Base-by-base conservation (phyloP, 768 basidiomycete genomes). In the Panaeolus papilionaceus region DNA sequence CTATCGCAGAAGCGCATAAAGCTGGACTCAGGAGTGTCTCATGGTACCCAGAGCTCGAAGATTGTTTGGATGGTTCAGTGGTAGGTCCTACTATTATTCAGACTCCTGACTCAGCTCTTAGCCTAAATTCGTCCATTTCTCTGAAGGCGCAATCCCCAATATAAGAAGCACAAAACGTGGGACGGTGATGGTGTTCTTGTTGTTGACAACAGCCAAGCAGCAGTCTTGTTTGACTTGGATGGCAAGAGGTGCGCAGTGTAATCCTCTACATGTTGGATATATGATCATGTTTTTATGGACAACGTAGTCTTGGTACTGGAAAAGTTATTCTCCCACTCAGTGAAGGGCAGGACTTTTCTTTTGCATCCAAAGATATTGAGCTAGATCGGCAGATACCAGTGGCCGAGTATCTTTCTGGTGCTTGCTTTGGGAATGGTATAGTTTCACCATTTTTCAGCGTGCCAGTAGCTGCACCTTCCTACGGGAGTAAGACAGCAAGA, bases 111-210 rank as follows among this genome's bases (percentile, higher is more conserved):
- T 44, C 37, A n/a, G 33, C 7, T 9, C 47, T 44, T 6, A 20
- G 16, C 38, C 16, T 65, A 28, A 1, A 33, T 64, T 44, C 54
- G 44, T 16, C 14, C 37, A 61, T 54, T 23, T 58, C 14, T 51
- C 23, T 42, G 16, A 40, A 92, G 91, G 92, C 80, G 92, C 67
- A 84, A 80, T 54, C 89, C 84, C 51, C 92, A 94, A 76, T 81
- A 83, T 44, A 92, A 88, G 80, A 96, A 96, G 78, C 90, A 95
- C 73, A 94, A 95, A 76, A 94, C 92, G 0, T 96, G 95, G 95
- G 94, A 96, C 64, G 94, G 92, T 42, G 93, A 91, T 72, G 90
- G 84, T 42, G 83, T 91, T n/a, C 81, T 93, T 4, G 86, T 87
- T 10, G 80, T 88, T 18, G 83, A 72, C 66, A 78, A 76, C 8